Percentiles rank a stretch among this genome's conserved stretches.
Evolutionary conservation across 83 land plant genomes (phyloP).

Genomic region (Picea abies): DNA sequence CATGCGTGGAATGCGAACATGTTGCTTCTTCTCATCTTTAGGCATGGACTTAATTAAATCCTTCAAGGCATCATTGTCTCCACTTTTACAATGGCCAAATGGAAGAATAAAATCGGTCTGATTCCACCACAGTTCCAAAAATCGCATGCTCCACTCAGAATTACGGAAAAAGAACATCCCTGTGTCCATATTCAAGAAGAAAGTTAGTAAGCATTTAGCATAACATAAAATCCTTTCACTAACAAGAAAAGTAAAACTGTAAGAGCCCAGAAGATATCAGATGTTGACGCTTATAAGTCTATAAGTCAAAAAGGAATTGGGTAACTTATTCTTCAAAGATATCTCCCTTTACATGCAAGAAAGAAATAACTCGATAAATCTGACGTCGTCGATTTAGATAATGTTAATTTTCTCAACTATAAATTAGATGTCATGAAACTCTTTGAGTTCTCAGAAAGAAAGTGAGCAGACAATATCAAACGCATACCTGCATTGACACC

Average conservation of each 20-base stretch:
- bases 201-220: background rate
- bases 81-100: conserved; percentile 68
- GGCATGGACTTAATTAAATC: conserved; percentile 37
- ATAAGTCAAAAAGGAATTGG: too few species aligned
- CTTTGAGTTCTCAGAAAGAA: background rate
- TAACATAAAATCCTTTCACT: too few species aligned
- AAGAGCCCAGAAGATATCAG: background rate
- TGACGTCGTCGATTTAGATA: background rate
- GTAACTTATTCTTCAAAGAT: too few species aligned
- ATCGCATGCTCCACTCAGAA: conserved; percentile 63
- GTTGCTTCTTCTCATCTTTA: conserved; percentile 37
- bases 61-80: conserved; percentile 75
- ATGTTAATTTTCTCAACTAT: background rate
- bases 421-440: background rate
- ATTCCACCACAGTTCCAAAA: conserved; percentile 76
- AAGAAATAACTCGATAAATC: background rate
- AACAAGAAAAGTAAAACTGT: background rate
- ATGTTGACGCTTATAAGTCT: background rate
- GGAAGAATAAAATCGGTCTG: conserved; percentile 56
- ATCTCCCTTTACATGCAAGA: background rate
- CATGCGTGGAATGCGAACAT: conserved; percentile 58
- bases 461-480: background rate
- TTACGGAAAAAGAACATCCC: conserved; percentile 78
- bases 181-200: conserved; percentile 16
- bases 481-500: conserved; percentile 74